Evolutionary conservation across 140 eudicot species (phyloP), one percentile per base, ranked within the genome.

Genomic region (Eryngium alpinum): DNA sequence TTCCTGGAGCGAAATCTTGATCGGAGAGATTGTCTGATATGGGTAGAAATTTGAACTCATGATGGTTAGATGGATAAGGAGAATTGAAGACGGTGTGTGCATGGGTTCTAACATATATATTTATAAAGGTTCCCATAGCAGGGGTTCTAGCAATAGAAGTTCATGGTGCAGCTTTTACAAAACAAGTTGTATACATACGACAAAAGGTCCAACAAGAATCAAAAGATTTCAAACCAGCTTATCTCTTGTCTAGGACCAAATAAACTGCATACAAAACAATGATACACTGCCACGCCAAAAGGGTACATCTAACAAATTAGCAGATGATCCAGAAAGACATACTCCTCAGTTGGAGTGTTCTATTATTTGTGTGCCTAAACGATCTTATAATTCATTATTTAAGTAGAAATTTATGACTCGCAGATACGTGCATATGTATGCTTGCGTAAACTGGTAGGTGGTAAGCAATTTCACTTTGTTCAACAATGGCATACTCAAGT

Each of bases 71-170:
- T 3, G 79, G 79, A 50, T 75, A 14, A 2, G 79, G 79, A 75
- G 79, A 75, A 25, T 75, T 75, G 65, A 75, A 75, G 62, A 75
- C 27, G 16, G 79, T 51, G 62, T 75, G 79, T 22, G 79, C 79
- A n/a, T n/a, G n/a, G n/a, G n/a, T 10, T 53, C 18, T 53, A 18
- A 53, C 21, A 2, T 18, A 18, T 34, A 2, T 1, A 73, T 73
- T 52, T 38, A 1, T 38, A 18, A 27, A 85, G 91, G 91, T 83
- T 78, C 79, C 86, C n/a, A 83, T 88, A 44, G 84, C 87, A 1
- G 79, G 85, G 67, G 74, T 88, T 21, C 74, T 85, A 22, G 91
- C 89, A 49, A 29, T 81, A 69, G 84, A 83, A 60, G 70, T 77
- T 19, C 27, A 33, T 25, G 10, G 43, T n/a, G 72, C 27, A 81